phyloP scores from a whole-genome alignment of 257 asterid genomes.

The Scutellaria barbata region DNA sequence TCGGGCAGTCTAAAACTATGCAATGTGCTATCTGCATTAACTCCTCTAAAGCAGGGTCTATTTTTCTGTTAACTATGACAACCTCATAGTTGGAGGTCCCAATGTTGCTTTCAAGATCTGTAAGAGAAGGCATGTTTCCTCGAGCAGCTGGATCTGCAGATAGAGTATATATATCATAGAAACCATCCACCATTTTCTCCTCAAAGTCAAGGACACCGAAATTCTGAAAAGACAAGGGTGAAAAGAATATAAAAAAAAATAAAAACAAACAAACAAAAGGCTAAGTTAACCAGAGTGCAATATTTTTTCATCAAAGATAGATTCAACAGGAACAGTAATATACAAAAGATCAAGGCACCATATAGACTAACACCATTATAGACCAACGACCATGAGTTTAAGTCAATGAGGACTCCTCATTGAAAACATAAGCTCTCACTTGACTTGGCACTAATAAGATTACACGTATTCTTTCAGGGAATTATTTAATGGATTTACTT shows the following conservation, averaged over 20 bases:
- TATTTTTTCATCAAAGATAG: slow-evolving; percentile 15
- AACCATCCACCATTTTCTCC: slow-evolving; percentile 94
- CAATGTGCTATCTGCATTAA: slow-evolving; percentile 88
- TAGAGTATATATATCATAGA: slow-evolving; percentile 83
- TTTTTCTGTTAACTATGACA: slow-evolving; percentile 70
- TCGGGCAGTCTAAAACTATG: slow-evolving; percentile 71
- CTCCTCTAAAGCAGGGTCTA: slow-evolving; percentile 94
- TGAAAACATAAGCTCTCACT: slow-evolving; percentile 6
- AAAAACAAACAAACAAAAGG: too few species aligned
- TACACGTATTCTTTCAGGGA: not conserved
- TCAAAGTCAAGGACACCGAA: slow-evolving; percentile 85
- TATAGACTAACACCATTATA: not conserved
- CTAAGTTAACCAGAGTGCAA: too few species aligned
- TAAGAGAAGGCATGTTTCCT: slow-evolving; percentile 93
- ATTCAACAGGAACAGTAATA: slow-evolving; percentile 16
- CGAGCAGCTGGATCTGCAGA: slow-evolving; percentile 63
- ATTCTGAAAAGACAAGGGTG: slow-evolving; percentile 56
- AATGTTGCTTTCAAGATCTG: slow-evolving; percentile 72
- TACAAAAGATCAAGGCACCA: slow-evolving; percentile 16
- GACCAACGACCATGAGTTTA: not conserved
- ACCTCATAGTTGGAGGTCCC: slow-evolving; percentile 83
- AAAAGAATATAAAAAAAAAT: too few species aligned
- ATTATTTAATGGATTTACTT: not conserved
- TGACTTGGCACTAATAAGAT: not conserved
- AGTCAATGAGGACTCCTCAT: not conserved